A percentile compares a stretch with the other conserved stretches of the same genome.
Evolutionary conservation across 2,329 filamentous ascomycete species (phyloP).

Genomic region (Alternaria dauci): DNA sequence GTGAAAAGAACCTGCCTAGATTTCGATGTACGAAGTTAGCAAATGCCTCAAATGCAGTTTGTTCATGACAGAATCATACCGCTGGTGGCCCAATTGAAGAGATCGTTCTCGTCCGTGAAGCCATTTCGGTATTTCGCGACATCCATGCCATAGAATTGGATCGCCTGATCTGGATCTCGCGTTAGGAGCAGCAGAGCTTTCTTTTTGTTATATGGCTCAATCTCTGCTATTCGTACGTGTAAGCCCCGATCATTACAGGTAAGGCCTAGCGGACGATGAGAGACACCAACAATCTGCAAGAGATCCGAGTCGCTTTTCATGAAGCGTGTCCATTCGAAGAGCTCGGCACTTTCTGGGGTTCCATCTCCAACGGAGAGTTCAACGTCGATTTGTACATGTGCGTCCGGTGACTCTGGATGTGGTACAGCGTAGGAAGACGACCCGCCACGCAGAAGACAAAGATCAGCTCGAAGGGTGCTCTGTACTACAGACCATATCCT

Average conservation of each 20-base stretch:
- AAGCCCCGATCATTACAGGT: slow-evolving; percentile 70
- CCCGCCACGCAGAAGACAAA: slow-evolving; percentile 27
- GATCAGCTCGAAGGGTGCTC: slow-evolving; percentile 57
- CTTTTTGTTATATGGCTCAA: slow-evolving; percentile 67
- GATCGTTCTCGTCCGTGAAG: slow-evolving; percentile 63
- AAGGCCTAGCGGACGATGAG: slow-evolving; percentile 71
- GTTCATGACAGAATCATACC: slow-evolving; percentile 53
- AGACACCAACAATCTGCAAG: slow-evolving; percentile 71
- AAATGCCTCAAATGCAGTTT: not conserved
- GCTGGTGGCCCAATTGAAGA: slow-evolving; percentile 69
- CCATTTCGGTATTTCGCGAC: slow-evolving; percentile 60
- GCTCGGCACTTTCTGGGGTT: slow-evolving; percentile 34
- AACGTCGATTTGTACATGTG: slow-evolving; percentile 74
- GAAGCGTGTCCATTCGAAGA: slow-evolving; percentile 70
- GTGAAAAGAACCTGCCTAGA: slow-evolving; percentile 65
- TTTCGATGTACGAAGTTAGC: not conserved
- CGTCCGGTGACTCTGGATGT: slow-evolving; percentile 28
- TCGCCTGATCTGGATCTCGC: slow-evolving; percentile 61
- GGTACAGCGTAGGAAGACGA: slow-evolving; percentile 62
- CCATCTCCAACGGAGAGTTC: slow-evolving; percentile 58
- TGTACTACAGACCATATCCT: slow-evolving; percentile 47
- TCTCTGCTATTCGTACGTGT: slow-evolving; percentile 71
- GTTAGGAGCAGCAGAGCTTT: slow-evolving; percentile 69
- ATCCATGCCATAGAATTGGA: slow-evolving; percentile 71
- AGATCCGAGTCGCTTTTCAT: slow-evolving; percentile 76